Evolutionary conservation across 1,284 basidiomycete genomes (phyloP), one percentile per base, ranked within the genome.

Genomic region (Moniliella sp.): DNA sequence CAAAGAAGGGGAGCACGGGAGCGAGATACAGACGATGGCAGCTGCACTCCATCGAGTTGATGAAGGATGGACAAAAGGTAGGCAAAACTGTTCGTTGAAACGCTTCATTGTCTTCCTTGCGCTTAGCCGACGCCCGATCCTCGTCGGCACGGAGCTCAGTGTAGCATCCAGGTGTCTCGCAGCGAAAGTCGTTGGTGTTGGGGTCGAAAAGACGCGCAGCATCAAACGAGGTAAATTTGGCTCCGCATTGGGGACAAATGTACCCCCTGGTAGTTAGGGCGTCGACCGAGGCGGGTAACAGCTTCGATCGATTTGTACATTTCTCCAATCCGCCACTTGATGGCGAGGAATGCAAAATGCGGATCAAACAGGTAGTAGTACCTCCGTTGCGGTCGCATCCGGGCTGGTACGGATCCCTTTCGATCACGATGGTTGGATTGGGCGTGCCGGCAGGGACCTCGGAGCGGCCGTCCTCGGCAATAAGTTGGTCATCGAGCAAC

Each of bases 281-380:
- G 82, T 35, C 91, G 73, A 25, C 48, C 41, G 36, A 10, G 45
- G 30, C n/a, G 39, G 33, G 31, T 30, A 29, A 37, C 74, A 26
- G 76, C 74, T 39, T 97, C 86, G 44, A 97, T 84, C 35, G 73
- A 72, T 39, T 76, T 71, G 42, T 78, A 72, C 76, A 99, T 91
- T 56, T 80, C 78, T n/a, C 82, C 79, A 38, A 97, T 74, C 21
- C 84, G 70, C 80, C 88, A 97, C 62, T 94, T 93, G 57, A 88
- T 79, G 30, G 94, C 83, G 59, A 97, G 84, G 63, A 82, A 82
- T 55, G 93, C 88, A 53, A 77, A 73, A 48, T 82, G 76, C 62
- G 84, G 88, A 65, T 97, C 78, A 56, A 99, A 78, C 64, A 81
- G 94, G 66, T 83, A 97, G 66, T 94, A 99, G 12, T 25, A 26